These are phyloP conservation scores for Sungouiella thailandica DNA, from an alignment of 805 yeast species.

Conservation along the genomic window DNA sequence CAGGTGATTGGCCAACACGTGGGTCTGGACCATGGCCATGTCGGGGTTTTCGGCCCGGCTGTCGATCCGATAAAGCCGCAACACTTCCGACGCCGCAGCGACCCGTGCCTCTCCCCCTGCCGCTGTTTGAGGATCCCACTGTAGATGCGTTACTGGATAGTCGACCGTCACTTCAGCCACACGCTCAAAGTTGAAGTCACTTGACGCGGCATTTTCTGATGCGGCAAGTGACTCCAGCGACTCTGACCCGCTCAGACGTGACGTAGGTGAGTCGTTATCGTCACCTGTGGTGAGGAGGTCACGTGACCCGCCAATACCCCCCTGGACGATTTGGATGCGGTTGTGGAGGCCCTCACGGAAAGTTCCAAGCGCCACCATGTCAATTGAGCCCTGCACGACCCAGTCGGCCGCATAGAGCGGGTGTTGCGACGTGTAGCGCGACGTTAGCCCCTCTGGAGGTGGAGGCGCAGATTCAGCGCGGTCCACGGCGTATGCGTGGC, in stretches of 20 bases:
- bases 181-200: constrained; percentile 40
- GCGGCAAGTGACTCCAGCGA: constrained; percentile 1
- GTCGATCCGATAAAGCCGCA: constrained; percentile 58
- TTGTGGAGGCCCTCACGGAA: constrained; percentile 76
- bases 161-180: constrained; percentile 51
- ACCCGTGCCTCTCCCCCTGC: constrained; percentile 38
- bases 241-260: neutral
- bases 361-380: constrained; percentile 64
- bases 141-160: constrained; percentile 66
- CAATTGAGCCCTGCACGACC: constrained; percentile 25
- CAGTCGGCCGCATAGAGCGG: constrained; percentile 37
- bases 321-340: constrained; percentile 48
- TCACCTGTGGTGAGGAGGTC: constrained; percentile 15
- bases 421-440: constrained; percentile 15
- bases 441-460: too few relatives aligned
- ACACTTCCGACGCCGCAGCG: constrained; percentile 68
- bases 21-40: constrained; percentile 36
- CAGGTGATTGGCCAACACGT: constrained; percentile 36
- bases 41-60: constrained; percentile 36
- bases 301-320: constrained; percentile 19
- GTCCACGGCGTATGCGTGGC: too few relatives aligned
- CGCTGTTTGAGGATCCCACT: constrained; percentile 62
- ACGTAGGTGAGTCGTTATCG: constrained; percentile 12
- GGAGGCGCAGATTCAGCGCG: constrained; percentile 4
- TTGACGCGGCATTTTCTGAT: constrained; percentile 2